Evolutionary conservation across 1,284 basidiomycete species (phyloP).

Genomic region (Jaminaea rosea): DNA sequence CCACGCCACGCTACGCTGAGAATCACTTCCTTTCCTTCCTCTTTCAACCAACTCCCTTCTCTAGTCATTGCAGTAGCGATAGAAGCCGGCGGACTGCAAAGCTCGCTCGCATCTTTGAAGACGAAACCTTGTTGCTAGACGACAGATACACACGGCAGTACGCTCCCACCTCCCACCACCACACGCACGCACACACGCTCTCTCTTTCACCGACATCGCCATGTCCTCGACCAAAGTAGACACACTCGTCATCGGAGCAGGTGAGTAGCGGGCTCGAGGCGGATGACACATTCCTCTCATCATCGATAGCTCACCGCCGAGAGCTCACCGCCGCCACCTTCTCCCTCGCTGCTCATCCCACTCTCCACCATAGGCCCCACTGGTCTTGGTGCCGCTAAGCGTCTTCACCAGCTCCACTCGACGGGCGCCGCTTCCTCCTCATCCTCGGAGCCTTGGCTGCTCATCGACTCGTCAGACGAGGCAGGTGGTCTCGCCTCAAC

Average conservation of each 20-base stretch:
- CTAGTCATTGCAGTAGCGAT: too few species aligned
- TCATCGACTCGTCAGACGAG: conserved; percentile 50
- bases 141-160: too few species aligned
- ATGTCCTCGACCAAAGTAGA: conserved; percentile 24
- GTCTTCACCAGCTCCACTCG: conserved; percentile 51
- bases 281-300: too few species aligned
- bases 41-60: too few species aligned
- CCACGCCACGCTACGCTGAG: too few species aligned
- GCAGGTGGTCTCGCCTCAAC: conserved; percentile 54
- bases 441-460: conserved; percentile 43
- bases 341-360: neutral
- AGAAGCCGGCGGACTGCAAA: too few species aligned
- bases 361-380: conserved; percentile 35
- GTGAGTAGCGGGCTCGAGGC: conserved; percentile 10
- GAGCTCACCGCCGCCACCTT: too few species aligned
- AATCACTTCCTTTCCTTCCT: too few species aligned
- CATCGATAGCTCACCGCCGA: too few species aligned
- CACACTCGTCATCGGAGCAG: conserved; percentile 45
- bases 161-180: neutral
- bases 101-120: too few species aligned
- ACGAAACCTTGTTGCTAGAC: too few species aligned
- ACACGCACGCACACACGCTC: neutral
- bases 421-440: too few species aligned
- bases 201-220: neutral
- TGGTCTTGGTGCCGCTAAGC: conserved; percentile 53